These are phyloP conservation scores for Penicillium sp. DNA, from an alignment of 2,329 filamentous ascomycete species.

Conservation along the genomic window DNA sequence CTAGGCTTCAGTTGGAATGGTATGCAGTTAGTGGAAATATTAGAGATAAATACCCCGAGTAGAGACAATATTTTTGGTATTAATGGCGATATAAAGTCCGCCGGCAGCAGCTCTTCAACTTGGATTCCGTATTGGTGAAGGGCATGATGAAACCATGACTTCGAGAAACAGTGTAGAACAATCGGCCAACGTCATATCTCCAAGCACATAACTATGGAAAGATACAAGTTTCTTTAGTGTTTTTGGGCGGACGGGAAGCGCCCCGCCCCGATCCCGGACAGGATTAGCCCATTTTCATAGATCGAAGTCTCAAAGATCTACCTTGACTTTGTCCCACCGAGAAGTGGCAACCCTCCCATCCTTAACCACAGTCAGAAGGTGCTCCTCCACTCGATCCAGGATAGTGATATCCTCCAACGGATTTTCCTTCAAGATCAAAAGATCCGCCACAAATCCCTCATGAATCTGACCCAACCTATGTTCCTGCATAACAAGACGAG, in stretches of 20 bases:
- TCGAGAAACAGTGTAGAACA: too few species aligned
- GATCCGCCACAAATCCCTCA: constrained; percentile 51
- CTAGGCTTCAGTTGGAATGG: too few species aligned
- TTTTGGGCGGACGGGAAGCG: not conserved
- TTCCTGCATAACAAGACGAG: constrained; percentile 48
- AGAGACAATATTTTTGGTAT: too few species aligned
- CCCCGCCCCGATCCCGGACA: not conserved
- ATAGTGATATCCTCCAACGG: constrained; percentile 56
- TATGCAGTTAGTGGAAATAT: too few species aligned
- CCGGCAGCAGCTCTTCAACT: too few species aligned
- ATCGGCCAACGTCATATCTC: too few species aligned
- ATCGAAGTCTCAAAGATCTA: not conserved
- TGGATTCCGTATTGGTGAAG: too few species aligned
- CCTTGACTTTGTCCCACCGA: not conserved
- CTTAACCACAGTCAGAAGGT: constrained; percentile 53
- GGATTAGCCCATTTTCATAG: not conserved
- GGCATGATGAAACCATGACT: too few species aligned
- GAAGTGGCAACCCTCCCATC: constrained; percentile 47
- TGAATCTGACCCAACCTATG: constrained; percentile 50
- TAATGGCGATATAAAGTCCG: too few species aligned
- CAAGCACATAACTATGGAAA: too few species aligned
- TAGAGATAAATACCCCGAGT: too few species aligned
- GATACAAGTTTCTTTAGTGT: not conserved
- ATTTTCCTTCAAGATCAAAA: constrained; percentile 52
- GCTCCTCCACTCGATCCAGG: constrained; percentile 48